A percentile compares a stretch with the other conserved stretches of the same genome.
phyloP scores from a whole-genome alignment of 371 early-diverging fungal genomes.

The Mortierella polycephala region DNA sequence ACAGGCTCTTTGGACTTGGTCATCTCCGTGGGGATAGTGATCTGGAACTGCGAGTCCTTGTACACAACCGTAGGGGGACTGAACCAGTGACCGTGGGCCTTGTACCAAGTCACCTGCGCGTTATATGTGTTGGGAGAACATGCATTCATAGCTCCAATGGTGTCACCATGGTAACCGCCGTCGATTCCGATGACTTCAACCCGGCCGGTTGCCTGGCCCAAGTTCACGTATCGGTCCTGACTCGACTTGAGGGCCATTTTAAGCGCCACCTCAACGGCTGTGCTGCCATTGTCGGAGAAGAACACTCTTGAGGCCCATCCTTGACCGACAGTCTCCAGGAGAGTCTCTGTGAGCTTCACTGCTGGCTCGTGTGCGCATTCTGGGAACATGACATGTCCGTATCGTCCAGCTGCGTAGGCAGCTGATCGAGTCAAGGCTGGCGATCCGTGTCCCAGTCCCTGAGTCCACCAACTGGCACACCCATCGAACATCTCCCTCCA shows the following conservation, averaged over 20 bases:
- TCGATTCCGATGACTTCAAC: conserved; percentile 76
- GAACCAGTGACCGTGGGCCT: conserved; percentile 81
- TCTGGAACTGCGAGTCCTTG: conserved; percentile 66
- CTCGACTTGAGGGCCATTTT: conserved; percentile 79
- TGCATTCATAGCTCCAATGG: conserved; percentile 88
- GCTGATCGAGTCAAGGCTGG: conserved; percentile 70
- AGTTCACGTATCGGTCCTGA: conserved; percentile 58
- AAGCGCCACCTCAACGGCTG: conserved; percentile 84
- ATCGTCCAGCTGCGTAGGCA: conserved; percentile 79
- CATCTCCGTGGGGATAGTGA: conserved; percentile 59
- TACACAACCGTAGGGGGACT: conserved; percentile 75
- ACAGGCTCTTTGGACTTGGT: conserved; percentile 19
- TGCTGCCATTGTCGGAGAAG: conserved; percentile 85
- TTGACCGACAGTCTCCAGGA: conserved; percentile 69
- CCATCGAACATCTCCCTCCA: conserved; percentile 75
- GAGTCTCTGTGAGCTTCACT: conserved; percentile 68
- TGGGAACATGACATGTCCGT: conserved; percentile 89
- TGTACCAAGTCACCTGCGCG: conserved; percentile 81
- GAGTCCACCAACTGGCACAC: conserved; percentile 91
- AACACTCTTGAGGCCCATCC: conserved; percentile 82
- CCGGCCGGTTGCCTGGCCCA: conserved; percentile 53
- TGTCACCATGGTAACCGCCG: conserved; percentile 89
- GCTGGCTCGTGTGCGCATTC: conserved; percentile 82
- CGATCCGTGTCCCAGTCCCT: conserved; percentile 83
- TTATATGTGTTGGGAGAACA: conserved; percentile 83